Evolutionary conservation across 2,329 filamentous ascomycete species (phyloP).

Genomic region (Exserohilum turcica): DNA sequence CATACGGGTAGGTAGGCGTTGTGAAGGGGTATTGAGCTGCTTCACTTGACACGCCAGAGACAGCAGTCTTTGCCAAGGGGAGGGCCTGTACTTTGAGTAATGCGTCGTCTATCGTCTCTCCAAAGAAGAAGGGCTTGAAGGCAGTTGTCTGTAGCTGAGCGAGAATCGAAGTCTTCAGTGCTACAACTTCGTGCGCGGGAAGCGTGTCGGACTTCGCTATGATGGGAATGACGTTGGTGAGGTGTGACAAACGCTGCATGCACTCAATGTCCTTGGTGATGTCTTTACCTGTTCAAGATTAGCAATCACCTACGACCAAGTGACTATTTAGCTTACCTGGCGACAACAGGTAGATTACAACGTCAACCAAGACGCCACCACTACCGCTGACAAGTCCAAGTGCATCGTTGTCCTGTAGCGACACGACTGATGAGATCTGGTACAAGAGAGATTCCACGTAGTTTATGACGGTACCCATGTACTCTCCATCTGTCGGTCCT

Average conservation of each 20-base stretch:
- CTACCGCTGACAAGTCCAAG: constrained; percentile 78
- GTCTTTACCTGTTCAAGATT: constrained; percentile 40
- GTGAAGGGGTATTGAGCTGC: constrained; percentile 35
- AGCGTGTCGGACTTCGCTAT: constrained; percentile 78
- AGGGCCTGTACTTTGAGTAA: constrained; percentile 42
- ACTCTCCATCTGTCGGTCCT: constrained; percentile 46
- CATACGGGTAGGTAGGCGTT: constrained; percentile 63
- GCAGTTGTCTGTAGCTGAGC: constrained; percentile 62
- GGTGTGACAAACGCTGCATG: constrained; percentile 68
- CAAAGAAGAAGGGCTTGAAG: constrained; percentile 71
- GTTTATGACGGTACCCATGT: constrained; percentile 53
- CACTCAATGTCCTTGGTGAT: constrained; percentile 69
- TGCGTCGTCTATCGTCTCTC: constrained; percentile 48
- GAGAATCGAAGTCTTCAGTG: constrained; percentile 65
- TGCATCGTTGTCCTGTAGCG: constrained; percentile 74
- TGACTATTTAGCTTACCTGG: constrained; percentile 60
- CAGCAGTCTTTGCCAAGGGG: constrained; percentile 17
- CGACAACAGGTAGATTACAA: constrained; percentile 79
- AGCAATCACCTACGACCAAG: constrained; percentile 8
- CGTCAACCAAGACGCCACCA: constrained; percentile 83
- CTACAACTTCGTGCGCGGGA: constrained; percentile 60
- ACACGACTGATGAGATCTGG: constrained; percentile 64
- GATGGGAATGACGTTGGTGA: constrained; percentile 85
- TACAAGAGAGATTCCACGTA: constrained; percentile 75
- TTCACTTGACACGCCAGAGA: constrained; percentile 13